Evolutionary conservation across 2,329 filamentous ascomycete genomes (phyloP).

Genomic region (Fusarium subglutinans): DNA sequence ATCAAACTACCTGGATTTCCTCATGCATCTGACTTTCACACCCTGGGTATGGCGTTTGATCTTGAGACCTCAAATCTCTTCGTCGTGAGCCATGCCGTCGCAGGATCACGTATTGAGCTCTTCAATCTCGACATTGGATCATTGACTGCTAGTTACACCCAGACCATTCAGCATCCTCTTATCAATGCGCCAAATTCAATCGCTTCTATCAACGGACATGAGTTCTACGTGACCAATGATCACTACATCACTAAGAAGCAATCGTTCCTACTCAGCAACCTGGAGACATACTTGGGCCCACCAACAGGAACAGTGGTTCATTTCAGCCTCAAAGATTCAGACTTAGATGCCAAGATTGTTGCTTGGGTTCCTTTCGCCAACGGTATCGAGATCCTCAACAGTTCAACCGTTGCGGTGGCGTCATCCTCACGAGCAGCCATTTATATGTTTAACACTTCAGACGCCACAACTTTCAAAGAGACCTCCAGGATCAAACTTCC

Average conservation of each 20-base stretch:
- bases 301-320: slow-evolving; percentile 50
- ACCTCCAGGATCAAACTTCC: slow-evolving; percentile 39
- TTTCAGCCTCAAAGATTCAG: slow-evolving; percentile 37
- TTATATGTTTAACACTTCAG: slow-evolving; percentile 10
- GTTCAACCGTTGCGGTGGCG: slow-evolving; percentile 50
- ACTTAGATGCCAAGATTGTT: slow-evolving; percentile 39
- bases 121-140: slow-evolving; percentile 50
- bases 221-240: slow-evolving; percentile 55
- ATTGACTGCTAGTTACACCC: slow-evolving; percentile 48
- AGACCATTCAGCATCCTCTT: slow-evolving; percentile 51
- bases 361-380: slow-evolving; percentile 53
- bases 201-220: slow-evolving; percentile 44
- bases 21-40: slow-evolving; percentile 49
- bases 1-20: slow-evolving; percentile 37
- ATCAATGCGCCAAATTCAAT: slow-evolving; percentile 53
- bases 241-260: slow-evolving; percentile 47
- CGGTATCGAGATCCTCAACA: slow-evolving; percentile 52
- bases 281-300: slow-evolving; percentile 49
- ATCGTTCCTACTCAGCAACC: slow-evolving; percentile 35
- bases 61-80: slow-evolving; percentile 48
- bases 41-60: slow-evolving; percentile 52
- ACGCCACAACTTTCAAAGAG: background rate
- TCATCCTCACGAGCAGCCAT: slow-evolving; percentile 42
- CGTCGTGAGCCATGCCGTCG: slow-evolving; percentile 50
- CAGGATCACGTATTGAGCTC: slow-evolving; percentile 50